Evolutionary conservation across 495 filamentous ascomycete genomes (phyloP), one percentile per base, ranked within the genome.

Genomic region (Penicillium coffeae): DNA sequence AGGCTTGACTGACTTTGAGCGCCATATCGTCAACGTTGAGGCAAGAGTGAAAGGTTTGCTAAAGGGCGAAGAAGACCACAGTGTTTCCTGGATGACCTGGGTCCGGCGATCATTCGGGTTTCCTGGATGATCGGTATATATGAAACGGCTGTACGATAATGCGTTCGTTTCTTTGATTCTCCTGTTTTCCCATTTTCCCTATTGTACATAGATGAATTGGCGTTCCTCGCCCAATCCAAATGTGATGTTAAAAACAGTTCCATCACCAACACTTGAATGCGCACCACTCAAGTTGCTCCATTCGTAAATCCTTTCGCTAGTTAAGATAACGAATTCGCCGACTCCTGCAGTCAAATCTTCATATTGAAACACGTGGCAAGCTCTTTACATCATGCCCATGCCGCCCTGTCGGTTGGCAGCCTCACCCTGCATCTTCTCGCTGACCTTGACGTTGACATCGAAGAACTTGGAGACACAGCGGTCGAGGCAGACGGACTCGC

Each of bases 381-480:
- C 45, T 42, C 25, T 51, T 74, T 76, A 81, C 77, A 79, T 30
- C 25, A 30, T 79, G 53, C 75, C 70, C 48, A 80, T 72, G 37
- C 69, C 74, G 38, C 69, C 74, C 58, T 76, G 70, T 54, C 63
- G 74, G 53, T 62, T 53, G 54, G 73, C 77, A 12, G 80, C 81
- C 56, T 85, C 79, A 8, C 76, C 79, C 66, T 87, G 84, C 84
- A 87, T 86, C 74, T 85, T 87, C 75, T 87, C 84, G 68, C 75
- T 80, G 50, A 98, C 87, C 77, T 96, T 97, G 74, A 93, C 80
- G 70, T 95, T 89, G 62, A 95, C 90, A 51, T 98, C 93, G 73
- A 98, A 96, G 79, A 96, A 97, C 76, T 98, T 98, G 63, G 86
- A 77, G 32, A 92, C 84, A 72, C 93, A 98, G 52, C 93, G 88